Percentiles rank a stretch among this genome's conserved stretches.
Evolutionary conservation across 495 filamentous ascomycete genomes (phyloP).

Genomic region (Daldinia bambusicola): DNA sequence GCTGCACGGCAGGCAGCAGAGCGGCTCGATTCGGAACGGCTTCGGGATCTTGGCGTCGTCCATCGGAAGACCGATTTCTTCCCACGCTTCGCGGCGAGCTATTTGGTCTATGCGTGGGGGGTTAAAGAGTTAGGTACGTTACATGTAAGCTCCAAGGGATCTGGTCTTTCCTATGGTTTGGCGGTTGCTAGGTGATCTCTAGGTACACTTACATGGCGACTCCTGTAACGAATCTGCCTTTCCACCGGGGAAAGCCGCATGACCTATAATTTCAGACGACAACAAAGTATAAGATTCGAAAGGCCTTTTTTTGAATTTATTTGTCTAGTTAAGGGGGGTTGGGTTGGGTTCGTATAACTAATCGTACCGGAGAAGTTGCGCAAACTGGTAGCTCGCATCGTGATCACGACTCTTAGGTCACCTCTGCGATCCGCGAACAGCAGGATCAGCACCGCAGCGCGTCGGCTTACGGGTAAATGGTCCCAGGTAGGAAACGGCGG

Average conservation of each 20-base stretch:
- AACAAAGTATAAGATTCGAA: constrained; percentile 15
- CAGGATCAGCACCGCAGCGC: constrained; percentile 85
- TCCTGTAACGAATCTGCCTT: constrained; percentile 62
- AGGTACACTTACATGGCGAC: constrained; percentile 55
- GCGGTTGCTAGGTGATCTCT: too few relatives aligned
- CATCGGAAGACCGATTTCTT: constrained; percentile 88
- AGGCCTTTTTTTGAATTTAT: constrained; percentile 40
- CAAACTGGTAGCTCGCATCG: constrained; percentile 81
- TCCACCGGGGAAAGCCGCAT: constrained; percentile 89
- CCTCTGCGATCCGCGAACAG: constrained; percentile 83
- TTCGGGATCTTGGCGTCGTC: constrained; percentile 68
- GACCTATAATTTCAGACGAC: constrained; percentile 57
- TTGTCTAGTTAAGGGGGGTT: neutral
- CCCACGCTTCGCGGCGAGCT: constrained; percentile 85
- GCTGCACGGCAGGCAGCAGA: constrained; percentile 82
- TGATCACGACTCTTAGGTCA: constrained; percentile 83
- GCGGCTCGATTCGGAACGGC: constrained; percentile 82
- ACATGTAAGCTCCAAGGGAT: constrained; percentile 61
- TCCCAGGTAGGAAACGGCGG: constrained; percentile 66
- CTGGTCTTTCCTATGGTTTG: neutral
- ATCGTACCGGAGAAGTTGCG: constrained; percentile 65
- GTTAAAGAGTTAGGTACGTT: constrained; percentile 56
- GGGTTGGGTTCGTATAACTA: neutral
- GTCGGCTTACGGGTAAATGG: constrained; percentile 71
- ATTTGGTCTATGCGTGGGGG: constrained; percentile 68